Evolutionary conservation across 164 flowering plant genomes (phyloP).

Genomic region (Macadamia tetraphylla): DNA sequence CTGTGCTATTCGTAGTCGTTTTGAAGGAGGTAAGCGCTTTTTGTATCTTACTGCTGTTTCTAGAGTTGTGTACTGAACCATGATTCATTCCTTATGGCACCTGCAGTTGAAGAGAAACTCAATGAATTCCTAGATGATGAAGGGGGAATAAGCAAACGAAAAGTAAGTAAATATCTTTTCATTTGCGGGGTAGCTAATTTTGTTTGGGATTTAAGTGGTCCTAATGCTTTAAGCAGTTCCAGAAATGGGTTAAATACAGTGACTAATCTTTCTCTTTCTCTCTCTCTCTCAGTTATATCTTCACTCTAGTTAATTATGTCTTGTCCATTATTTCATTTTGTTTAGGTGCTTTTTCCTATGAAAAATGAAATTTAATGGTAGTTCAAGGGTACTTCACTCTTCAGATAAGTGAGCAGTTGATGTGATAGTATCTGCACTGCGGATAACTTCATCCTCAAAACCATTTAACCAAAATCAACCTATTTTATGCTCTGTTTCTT

Average conservation of each 20-base stretch:
- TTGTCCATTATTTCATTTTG: too few species aligned
- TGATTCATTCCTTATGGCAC: slow-evolving; percentile 7
- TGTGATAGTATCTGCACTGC: too few species aligned
- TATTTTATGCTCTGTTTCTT: too few species aligned
- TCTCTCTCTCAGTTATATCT: too few species aligned
- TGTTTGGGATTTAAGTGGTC: background rate
- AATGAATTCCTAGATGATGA: slow-evolving; percentile 76
- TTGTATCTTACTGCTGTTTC: background rate
- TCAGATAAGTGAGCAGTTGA: too few species aligned
- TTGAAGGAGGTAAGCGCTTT: slow-evolving; percentile 63
- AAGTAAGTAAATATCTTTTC: slow-evolving; percentile 39
- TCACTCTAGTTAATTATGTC: too few species aligned
- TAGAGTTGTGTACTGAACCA: background rate
- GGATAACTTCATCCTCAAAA: too few species aligned
- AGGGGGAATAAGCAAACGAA: slow-evolving; percentile 87
- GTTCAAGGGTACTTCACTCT: too few species aligned
- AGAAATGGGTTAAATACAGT: background rate
- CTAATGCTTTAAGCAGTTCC: background rate
- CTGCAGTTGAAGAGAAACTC: slow-evolving; percentile 84
- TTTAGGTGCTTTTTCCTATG: too few species aligned
- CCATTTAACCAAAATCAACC: too few species aligned
- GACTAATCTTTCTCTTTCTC: background rate
- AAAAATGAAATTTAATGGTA: too few species aligned
- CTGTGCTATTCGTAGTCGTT: slow-evolving; percentile 35
- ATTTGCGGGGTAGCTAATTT: background rate